Conservation (phyloP, 164 flowering plant genomes). For the grape (Vitis vinifera) region ASM3070453v1 NC_081812.1:82001-82500, state of each 20-base stretch:
- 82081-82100: slow-evolving; percentile 96
- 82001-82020: no score
- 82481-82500: slow-evolving; percentile 88
- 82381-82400: neutral
- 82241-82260: no score
- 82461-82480: slow-evolving; percentile 86
- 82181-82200: neutral
- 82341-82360: neutral
- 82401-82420: no score
- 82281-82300: no score
- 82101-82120: slow-evolving; percentile 74
- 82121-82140: slow-evolving; percentile 82
- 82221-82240: no score
- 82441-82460: slow-evolving; percentile 73
- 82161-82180: slow-evolving; percentile 57
- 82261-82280: no score
- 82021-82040: neutral
- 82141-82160: slow-evolving; percentile 93
- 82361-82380: neutral
- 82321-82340: no score
- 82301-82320: no score
- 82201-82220: no score
- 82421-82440: neutral
- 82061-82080: slow-evolving; percentile 74
- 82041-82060: neutral